Evolutionary conservation across 768 basidiomycete genomes (phyloP), one percentile per base, ranked within the genome.

Genomic region (Coprinellus aureogranulatus): DNA sequence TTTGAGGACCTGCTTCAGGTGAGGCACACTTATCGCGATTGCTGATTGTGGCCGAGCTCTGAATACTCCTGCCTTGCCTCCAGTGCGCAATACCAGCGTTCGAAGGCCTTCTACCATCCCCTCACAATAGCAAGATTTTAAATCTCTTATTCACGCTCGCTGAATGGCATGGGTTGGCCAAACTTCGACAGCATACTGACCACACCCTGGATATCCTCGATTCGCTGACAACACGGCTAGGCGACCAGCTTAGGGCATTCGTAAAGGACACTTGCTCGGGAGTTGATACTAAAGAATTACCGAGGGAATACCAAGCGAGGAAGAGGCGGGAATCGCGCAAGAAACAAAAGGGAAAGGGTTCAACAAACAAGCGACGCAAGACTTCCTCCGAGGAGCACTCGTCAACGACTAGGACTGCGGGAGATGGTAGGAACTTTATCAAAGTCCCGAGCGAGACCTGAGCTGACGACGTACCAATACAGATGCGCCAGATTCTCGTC

Each of bases 1-100:
- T 78, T 70, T 52, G 71, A 77, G 50, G 75, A 78, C 25, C 50
- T 77, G 0, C 63, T 78, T 0, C 75, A 78, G 70, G 77, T 71
- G 47, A 6, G 34, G 34, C 8, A 12, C 16, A 28, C 16, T 53
- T 54, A 52, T 4, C 31, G 14, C 14, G 8, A 34, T 34, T 34
- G 8, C 34, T 34, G 8, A 6, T 6, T 34, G 6, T 34, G 6
- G 34, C 6, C 34, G 34, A 25, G 26, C 11, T 26, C 4, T 34
- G 31, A 14, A 22, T 30, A 54, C 14, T 48, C 45, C 4, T 14
- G 52, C 10, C 18, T 8, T 18, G 27, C 2, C 31, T 8, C 0
- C 26, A 76, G 75, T 75, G 71, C 56, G 58, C 68, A 0, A 68
- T 77, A 0, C 76, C 76, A 0, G 67, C 56, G 0, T 75, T 77